Base-by-base conservation (phyloP, 2,329 filamentous ascomycete species). In the Colletotrichum plurivorum region DNA sequence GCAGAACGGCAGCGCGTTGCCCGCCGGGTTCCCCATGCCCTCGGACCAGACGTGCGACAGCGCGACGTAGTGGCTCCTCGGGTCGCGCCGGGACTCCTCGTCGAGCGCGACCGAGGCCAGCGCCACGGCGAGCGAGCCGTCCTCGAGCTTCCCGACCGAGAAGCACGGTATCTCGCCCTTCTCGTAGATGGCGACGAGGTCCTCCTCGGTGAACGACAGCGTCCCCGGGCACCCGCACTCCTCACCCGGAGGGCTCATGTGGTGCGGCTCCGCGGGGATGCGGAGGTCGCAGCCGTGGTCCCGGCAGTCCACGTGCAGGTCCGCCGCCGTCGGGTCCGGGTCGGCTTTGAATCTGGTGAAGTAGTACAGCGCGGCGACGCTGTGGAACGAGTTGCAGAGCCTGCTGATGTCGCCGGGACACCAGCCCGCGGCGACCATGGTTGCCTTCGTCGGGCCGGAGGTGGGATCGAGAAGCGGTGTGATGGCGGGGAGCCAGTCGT, bases 11-110 rank as follows among this genome's bases (percentile, higher is more conserved):
- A 70, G 39, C 9, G 56, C n/a, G 36, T 62, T 67, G 18, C 39
- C 25, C 18, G 27, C 8, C 10, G 52, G 22, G 25, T 54, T 58
- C 0, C 67, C 63, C 52, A 67, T 67, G 9, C 52, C 63, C 7
- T 67, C 57, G 2, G 63, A 57, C 56, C 67, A 67, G 8, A 67
- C 56, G 13, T 62, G 63, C 0, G 63, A 70, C 5, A 70, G 49
- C 18, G 67, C 63, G 9, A 62, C 39, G 13, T 45, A 62, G 57
- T 67, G 63, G 41, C 57, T 67, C 2, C 9, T 51, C 5, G 67
- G 31, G n/a, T 62, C 54, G 10, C 48, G 43, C 1, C 57, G 62
- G 16, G 56, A 48, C 51, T 67, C 49, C 1, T 61, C 31, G 56
- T 67, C 56, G 25, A 67, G 51, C 16, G 25, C 22, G 27, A 39